A percentile compares a stretch with the other conserved stretches of the same genome.
phyloP scores from a whole-genome alignment of 805 yeast genomes.

The Nakazawaea wyomingensis region DNA sequence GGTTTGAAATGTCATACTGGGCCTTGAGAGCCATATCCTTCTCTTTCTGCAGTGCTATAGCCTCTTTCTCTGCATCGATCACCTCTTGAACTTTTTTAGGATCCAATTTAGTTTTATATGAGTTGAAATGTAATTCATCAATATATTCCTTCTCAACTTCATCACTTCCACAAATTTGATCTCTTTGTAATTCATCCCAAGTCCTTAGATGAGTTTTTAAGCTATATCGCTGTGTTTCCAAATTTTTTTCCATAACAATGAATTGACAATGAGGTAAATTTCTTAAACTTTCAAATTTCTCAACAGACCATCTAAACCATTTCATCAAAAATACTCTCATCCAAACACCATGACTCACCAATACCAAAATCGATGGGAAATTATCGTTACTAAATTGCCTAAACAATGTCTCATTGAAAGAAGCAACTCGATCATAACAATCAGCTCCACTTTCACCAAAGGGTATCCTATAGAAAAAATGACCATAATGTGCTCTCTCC shows the following conservation, averaged over 20 bases:
- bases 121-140: constrained; percentile 22
- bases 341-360: constrained; percentile 94
- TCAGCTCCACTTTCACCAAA: constrained; percentile 96
- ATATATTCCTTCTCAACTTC: constrained; percentile 21
- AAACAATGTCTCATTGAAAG: constrained; percentile 82
- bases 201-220: constrained; percentile 59
- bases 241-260: constrained; percentile 66
- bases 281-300: constrained; percentile 75
- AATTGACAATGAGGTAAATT: constrained; percentile 85
- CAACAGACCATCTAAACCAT: constrained; percentile 93
- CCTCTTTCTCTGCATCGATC: constrained; percentile 39
- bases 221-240: constrained; percentile 43
- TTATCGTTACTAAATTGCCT: constrained; percentile 67
- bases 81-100: constrained; percentile 22
- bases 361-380: constrained; percentile 75
- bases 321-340: constrained; percentile 89
- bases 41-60: constrained; percentile 34
- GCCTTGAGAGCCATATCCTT: constrained; percentile 39
- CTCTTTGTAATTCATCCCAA: constrained; percentile 58
- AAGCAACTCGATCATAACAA: constrained; percentile 85
- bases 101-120: constrained; percentile 17
- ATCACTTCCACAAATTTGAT: constrained; percentile 21
- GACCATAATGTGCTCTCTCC: constrained; percentile 84
- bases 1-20: constrained; percentile 24
- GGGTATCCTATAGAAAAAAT: constrained; percentile 84